phyloP scores from a whole-genome alignment of 257 asterid species.

The Gentiana straminea region DNA sequence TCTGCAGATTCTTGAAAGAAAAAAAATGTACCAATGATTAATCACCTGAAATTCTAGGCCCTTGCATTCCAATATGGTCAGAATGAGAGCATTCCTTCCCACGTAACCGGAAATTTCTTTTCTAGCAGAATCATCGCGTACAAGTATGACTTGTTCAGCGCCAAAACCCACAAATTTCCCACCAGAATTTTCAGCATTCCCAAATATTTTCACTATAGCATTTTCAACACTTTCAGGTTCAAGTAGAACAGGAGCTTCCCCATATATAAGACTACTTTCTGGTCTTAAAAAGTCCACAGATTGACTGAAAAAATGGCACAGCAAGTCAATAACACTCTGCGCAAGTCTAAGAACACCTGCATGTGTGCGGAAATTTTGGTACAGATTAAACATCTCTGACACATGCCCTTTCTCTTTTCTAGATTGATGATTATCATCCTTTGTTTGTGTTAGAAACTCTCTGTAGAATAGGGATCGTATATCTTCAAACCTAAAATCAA shows the following conservation, averaged over 20 bases:
- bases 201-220: conserved; percentile 43
- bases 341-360: conserved; percentile 53
- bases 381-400: conserved; percentile 31
- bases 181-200: conserved; percentile 25
- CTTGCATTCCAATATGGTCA: conserved; percentile 57
- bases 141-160: conserved; percentile 59
- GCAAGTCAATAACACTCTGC: conserved; percentile 49
- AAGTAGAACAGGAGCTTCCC: conserved; percentile 54
- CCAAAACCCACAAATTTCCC: conserved; percentile 49
- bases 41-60: conserved; percentile 66
- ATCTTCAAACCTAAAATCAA: conserved; percentile 62
- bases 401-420: conserved; percentile 38
- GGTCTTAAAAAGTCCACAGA: conserved; percentile 47
- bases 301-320: conserved; percentile 40
- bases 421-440: conserved; percentile 2
- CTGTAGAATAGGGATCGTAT: conserved; percentile 46
- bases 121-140: conserved; percentile 38
- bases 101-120: conserved; percentile 28
- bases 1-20: too few species aligned
- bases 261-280: conserved; percentile 47
- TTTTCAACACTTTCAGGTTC: conserved; percentile 43
- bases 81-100: conserved; percentile 47
- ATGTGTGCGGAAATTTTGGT: conserved; percentile 63
- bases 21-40: background rate
- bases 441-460: conserved; percentile 31